These are phyloP conservation scores for Dactylellina drechsleri DNA, from an alignment of 2,329 filamentous ascomycete species.

Conservation along the genomic window DNA sequence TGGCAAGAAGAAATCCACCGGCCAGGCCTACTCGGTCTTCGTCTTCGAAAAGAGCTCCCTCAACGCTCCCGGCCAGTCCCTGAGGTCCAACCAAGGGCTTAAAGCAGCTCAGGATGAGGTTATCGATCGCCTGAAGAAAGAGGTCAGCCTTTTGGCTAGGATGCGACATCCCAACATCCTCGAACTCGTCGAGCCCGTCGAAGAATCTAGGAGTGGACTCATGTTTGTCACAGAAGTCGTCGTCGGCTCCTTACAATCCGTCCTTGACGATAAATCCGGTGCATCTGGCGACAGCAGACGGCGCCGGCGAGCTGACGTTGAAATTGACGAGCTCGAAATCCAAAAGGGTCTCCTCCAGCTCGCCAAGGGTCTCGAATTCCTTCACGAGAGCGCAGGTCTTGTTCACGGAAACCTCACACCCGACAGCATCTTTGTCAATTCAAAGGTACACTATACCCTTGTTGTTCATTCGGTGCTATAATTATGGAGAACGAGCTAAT, in stretches of 20 bases:
- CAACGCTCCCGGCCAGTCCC: constrained; percentile 73
- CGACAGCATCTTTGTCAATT: constrained; percentile 91
- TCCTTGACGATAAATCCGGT: constrained; percentile 85
- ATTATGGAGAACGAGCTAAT: constrained; percentile 58
- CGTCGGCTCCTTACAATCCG: constrained; percentile 82
- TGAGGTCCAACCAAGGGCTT: constrained; percentile 63
- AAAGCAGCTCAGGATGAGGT: constrained; percentile 90
- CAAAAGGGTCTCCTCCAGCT: constrained; percentile 95
- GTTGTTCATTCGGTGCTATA: not conserved
- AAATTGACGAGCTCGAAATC: constrained; percentile 96
- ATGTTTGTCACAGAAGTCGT: constrained; percentile 96
- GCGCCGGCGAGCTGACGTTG: constrained; percentile 78
- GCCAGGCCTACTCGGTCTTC: constrained; percentile 88
- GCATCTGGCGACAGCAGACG: constrained; percentile 73
- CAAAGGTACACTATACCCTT: constrained; percentile 69
- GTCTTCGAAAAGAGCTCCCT: constrained; percentile 91
- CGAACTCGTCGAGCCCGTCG: constrained; percentile 92
- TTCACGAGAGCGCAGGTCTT: constrained; percentile 92
- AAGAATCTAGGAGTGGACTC: constrained; percentile 88
- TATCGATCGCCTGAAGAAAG: constrained; percentile 87
- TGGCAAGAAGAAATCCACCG: constrained; percentile 94
- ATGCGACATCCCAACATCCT: constrained; percentile 90
- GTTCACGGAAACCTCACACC: constrained; percentile 95
- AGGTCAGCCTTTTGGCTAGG: constrained; percentile 86
- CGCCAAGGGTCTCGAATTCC: constrained; percentile 90